phyloP scores from a whole-genome alignment of 2,329 filamentous ascomycete genomes.

The Fusarium hostae region DNA sequence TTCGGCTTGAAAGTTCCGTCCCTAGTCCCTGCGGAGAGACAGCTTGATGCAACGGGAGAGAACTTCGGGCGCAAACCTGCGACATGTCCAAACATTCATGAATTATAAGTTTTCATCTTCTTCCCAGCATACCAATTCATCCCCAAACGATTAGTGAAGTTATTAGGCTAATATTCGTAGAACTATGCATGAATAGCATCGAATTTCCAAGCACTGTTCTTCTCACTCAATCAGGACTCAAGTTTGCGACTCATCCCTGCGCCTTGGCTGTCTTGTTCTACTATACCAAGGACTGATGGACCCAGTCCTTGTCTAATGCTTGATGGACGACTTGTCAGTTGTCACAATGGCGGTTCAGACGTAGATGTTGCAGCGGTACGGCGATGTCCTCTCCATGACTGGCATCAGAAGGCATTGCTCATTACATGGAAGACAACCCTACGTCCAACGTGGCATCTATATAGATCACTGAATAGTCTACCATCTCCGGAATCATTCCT shows the following conservation, averaged over 20 bases:
- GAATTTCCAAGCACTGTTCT: no score
- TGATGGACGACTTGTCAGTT: background rate
- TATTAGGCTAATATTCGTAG: no score
- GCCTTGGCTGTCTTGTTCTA: no score
- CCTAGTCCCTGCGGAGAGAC: no score
- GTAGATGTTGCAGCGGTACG: background rate
- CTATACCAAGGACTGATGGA: accelerated
- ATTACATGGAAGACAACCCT: no score
- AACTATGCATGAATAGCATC: background rate
- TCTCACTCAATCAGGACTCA: background rate
- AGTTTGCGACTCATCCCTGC: background rate
- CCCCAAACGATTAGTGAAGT: no score
- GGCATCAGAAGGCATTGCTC: no score
- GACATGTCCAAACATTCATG: background rate
- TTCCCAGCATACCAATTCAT: no score
- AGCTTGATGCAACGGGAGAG: no score
- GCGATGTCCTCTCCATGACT: background rate
- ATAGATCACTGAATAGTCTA: background rate
- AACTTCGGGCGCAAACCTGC: background rate
- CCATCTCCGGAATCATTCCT: background rate
- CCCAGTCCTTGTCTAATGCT: background rate
- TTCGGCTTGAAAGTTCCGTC: background rate
- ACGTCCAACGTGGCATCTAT: background rate
- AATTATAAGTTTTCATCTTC: no score
- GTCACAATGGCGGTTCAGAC: background rate